phyloP scores from a whole-genome alignment of 768 basidiomycete genomes.

The Astraeus odoratus region DNA sequence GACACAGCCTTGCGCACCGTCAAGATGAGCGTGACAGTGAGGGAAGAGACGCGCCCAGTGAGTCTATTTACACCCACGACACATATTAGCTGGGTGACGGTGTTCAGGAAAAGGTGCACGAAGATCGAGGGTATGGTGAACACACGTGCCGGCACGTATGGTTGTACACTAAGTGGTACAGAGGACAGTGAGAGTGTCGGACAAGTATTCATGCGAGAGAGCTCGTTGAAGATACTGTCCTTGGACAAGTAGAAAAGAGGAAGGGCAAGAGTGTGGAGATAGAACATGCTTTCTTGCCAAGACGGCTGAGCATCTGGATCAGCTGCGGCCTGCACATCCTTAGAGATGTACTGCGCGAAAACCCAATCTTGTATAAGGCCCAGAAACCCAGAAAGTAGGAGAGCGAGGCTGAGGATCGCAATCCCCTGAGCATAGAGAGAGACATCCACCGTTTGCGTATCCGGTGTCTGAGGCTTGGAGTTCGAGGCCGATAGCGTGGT shows the following conservation, averaged over 20 bases:
- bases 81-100: conserved; percentile 79
- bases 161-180: conserved; percentile 1
- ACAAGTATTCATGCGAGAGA: conserved; percentile 10
- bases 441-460: conserved; percentile 1
- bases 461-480: conserved; percentile 16
- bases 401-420: conserved; percentile 62
- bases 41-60: conserved; percentile 64
- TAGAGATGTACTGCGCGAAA: conserved; percentile 40
- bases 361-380: conserved; percentile 84
- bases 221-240: conserved; percentile 35
- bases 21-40: conserved; percentile 74
- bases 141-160: conserved; percentile 3
- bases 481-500: conserved; percentile 75
- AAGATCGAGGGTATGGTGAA: conserved; percentile 51
- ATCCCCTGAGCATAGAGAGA: conserved; percentile 63
- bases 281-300: conserved; percentile 94
- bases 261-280: conserved; percentile 73
- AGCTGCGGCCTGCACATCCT: conserved; percentile 17
- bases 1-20: conserved; percentile 79
- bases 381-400: conserved; percentile 74
- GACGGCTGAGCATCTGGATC: conserved; percentile 22
- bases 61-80: conserved; percentile 83
- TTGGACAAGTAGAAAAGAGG: conserved; percentile 68
- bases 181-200: conserved; percentile 10
- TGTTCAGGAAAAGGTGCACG: conserved; percentile 64